Evolutionary conservation across 345 rosid species (phyloP).

Genomic region (Eucalyptus melliodora): DNA sequence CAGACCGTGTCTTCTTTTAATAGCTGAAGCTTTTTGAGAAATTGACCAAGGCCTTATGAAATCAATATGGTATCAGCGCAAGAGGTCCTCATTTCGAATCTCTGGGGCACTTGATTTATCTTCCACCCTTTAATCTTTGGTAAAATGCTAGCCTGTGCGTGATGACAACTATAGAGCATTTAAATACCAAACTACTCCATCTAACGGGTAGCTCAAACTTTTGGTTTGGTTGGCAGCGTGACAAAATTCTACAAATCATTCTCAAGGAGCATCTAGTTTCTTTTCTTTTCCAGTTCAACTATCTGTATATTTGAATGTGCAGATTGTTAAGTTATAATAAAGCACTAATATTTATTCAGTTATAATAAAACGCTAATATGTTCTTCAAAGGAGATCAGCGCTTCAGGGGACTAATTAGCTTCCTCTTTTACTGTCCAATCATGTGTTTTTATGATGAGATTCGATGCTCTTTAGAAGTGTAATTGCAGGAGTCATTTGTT

Average conservation of each 20-base stretch:
- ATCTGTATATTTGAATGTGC: background rate
- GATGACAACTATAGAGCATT: background rate
- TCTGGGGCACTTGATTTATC: background rate
- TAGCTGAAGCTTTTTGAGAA: too few relatives aligned
- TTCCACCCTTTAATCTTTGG: background rate
- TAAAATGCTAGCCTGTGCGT: background rate
- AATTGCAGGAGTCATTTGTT: background rate
- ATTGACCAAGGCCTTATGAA: background rate
- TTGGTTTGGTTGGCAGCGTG: background rate
- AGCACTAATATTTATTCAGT: background rate
- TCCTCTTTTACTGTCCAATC: background rate
- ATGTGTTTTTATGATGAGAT: background rate
- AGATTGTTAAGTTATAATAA: background rate
- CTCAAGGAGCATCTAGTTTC: background rate
- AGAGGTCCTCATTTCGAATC: background rate
- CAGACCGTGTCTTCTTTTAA: too few relatives aligned
- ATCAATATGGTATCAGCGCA: too few relatives aligned
- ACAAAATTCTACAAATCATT: background rate
- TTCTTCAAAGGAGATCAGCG: background rate
- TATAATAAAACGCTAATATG: background rate
- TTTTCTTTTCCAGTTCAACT: background rate
- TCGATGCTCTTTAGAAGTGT: background rate
- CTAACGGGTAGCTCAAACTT: background rate
- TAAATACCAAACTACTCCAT: background rate
- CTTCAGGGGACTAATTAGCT: background rate